These are phyloP conservation scores for Lagenidium giganteum DNA, from an alignment of 352 stramenopile genomes.

Conservation along the genomic window DNA sequence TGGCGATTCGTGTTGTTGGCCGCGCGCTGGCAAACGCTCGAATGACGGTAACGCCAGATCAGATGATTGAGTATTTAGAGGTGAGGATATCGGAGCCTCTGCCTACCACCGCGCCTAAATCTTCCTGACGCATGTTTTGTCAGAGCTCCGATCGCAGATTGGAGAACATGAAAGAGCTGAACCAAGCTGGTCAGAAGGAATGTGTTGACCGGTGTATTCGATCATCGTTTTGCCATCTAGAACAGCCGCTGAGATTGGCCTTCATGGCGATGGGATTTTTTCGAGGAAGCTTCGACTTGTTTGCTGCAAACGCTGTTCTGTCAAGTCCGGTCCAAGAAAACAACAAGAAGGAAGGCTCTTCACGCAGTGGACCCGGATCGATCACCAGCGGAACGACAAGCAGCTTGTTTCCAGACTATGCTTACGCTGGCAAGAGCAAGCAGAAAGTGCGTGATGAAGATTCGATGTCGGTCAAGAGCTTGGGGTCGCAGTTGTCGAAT, in stretches of 20 bases:
- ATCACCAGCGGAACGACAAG: too few species aligned
- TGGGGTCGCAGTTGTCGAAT: constrained; percentile 55
- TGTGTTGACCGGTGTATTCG: constrained; percentile 67
- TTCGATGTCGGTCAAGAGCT: constrained; percentile 32
- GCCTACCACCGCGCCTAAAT: background rate
- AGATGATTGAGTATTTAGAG: constrained; percentile 66
- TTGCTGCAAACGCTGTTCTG: constrained; percentile 49
- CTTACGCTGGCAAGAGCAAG: constrained; percentile 19
- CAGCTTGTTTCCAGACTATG: constrained; percentile 46
- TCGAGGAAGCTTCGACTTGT: constrained; percentile 54
- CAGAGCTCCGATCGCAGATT: constrained; percentile 52
- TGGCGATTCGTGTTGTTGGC: constrained; percentile 63
- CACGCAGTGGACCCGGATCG: too few species aligned
- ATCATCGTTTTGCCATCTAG: constrained; percentile 63
- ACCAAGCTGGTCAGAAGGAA: constrained; percentile 62
- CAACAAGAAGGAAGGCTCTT: too few species aligned
- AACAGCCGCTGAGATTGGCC: constrained; percentile 42
- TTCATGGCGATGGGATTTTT: constrained; percentile 77
- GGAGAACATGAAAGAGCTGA: constrained; percentile 51
- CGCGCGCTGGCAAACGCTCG: constrained; percentile 56
- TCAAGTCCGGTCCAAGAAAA: constrained; percentile 26
- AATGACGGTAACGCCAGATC: constrained; percentile 57
- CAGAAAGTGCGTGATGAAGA: constrained; percentile 41
- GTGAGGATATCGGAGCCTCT: constrained; percentile 1
- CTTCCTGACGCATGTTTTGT: constrained; percentile 1